phyloP scores from a whole-genome alignment of 352 stramenopile genomes.

The Phytophthora idaei region DNA sequence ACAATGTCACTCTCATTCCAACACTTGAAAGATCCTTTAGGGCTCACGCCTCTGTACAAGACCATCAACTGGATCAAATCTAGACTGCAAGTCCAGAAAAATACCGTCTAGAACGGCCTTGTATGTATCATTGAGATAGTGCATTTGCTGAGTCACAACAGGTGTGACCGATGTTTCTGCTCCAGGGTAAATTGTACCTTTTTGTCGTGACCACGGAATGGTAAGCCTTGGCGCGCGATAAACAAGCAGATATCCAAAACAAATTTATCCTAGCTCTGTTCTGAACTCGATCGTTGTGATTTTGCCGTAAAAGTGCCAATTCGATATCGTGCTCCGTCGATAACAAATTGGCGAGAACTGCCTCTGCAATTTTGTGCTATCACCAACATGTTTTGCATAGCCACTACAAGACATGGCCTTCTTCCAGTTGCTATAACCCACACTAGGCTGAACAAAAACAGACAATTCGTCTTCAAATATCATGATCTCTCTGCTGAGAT shows the following conservation, averaged over 20 bases:
- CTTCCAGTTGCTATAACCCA: background rate
- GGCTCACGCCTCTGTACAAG: no score
- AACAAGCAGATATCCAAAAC: constrained; percentile 11
- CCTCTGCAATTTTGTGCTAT: background rate
- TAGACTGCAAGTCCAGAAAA: no score
- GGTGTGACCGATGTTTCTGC: no score
- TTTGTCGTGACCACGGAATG: constrained; percentile 8
- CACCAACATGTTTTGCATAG: background rate
- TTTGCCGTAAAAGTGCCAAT: background rate
- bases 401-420: background rate
- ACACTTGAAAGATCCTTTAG: no score
- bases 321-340: background rate
- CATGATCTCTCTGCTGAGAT: constrained; percentile 1
- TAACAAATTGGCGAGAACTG: background rate
- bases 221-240: constrained; percentile 5
- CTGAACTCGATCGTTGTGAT: background rate
- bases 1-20: no score
- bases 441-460: background rate
- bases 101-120: no score
- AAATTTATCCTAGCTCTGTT: background rate
- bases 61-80: no score
- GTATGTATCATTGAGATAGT: no score
- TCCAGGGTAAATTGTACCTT: background rate
- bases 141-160: no score
- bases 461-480: background rate